These are phyloP conservation scores for Iris pallida DNA, from an alignment of 116 monocot genomes.

Conservation along the genomic window DNA sequence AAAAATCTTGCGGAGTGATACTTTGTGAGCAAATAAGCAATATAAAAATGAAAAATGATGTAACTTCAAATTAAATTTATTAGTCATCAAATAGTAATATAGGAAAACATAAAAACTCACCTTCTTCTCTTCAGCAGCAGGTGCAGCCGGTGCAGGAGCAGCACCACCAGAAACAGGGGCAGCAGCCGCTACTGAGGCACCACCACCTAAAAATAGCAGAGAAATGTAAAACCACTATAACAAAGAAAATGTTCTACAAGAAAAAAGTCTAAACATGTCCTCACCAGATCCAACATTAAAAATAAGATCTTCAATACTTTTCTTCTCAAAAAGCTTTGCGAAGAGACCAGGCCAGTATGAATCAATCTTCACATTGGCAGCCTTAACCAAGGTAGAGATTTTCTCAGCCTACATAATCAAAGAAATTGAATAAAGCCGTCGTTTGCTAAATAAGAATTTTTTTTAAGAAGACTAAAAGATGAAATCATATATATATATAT, in stretches of 20 bases:
- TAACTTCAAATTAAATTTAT: not conserved
- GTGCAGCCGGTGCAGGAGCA: constrained; percentile 16
- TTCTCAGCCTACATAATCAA: constrained; percentile 42
- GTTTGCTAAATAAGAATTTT: no score
- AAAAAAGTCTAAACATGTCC: not conserved
- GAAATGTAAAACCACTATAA: not conserved
- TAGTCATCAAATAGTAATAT: not conserved
- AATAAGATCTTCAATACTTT: constrained; percentile 50
- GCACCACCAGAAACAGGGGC: constrained; percentile 22
- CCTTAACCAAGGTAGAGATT: constrained; percentile 46
- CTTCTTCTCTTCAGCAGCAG: constrained; percentile 48
- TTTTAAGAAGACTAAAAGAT: no score
- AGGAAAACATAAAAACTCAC: not conserved
- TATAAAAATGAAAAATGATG: not conserved
- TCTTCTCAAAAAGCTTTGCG: constrained; percentile 52
- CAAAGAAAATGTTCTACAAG: not conserved
- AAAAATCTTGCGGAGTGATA: not conserved
- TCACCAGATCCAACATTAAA: constrained; percentile 52
- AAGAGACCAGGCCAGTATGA: constrained; percentile 57
- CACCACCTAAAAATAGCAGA: constrained; percentile 23
- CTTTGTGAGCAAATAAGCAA: not conserved
- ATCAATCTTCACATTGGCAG: constrained; percentile 48
- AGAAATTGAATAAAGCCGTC: not conserved
- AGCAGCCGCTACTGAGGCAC: constrained; percentile 22
- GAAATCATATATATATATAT: no score